These are phyloP conservation scores for Leccinum fibrillosum DNA, from an alignment of 768 basidiomycete genomes.

Conservation along the genomic window DNA sequence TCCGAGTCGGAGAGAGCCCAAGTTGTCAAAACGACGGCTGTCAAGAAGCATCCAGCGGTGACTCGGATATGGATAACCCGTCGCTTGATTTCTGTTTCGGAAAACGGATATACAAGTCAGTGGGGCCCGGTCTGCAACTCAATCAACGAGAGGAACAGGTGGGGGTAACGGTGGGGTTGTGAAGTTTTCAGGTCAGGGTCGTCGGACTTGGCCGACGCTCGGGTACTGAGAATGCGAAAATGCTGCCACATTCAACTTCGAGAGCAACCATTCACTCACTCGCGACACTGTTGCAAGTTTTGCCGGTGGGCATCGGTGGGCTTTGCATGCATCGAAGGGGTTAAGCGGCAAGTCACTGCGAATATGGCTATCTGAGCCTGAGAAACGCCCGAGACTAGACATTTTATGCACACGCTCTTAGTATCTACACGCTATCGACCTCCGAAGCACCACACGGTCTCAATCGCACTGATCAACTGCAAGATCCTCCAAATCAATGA, in stretches of 20 bases:
- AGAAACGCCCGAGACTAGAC: not conserved
- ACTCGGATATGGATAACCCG: not conserved
- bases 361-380: not conserved
- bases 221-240: too few relatives aligned
- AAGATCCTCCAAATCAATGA: slow-evolving; percentile 14
- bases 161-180: too few relatives aligned
- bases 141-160: too few relatives aligned
- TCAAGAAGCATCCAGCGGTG: not conserved
- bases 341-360: not conserved
- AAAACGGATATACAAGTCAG: not conserved
- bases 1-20: too few relatives aligned
- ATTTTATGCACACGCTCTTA: too few relatives aligned
- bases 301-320: not conserved
- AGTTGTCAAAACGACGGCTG: not conserved
- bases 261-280: too few relatives aligned
- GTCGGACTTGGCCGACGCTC: too few relatives aligned
- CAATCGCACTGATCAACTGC: not conserved
- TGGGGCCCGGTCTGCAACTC: too few relatives aligned
- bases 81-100: not conserved
- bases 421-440: too few relatives aligned
- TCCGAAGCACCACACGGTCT: too few relatives aligned
- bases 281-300: not conserved
- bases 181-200: too few relatives aligned
- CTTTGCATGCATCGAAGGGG: not conserved
- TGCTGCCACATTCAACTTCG: not conserved